phyloP scores from a whole-genome alignment of 2,329 filamentous ascomycete genomes.

The Sporothrix luriei region DNA sequence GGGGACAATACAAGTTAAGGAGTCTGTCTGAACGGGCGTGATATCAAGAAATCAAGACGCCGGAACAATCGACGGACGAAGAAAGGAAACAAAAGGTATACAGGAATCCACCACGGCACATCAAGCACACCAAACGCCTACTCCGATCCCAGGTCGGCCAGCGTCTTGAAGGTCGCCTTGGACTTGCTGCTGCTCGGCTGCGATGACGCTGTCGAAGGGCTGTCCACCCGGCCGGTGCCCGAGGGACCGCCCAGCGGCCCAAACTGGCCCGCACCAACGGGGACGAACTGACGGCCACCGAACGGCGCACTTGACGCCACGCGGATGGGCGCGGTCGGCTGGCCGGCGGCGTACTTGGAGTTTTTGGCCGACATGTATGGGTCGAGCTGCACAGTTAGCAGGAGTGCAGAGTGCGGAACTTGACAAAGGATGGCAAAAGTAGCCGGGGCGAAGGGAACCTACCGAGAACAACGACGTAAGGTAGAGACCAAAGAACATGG shows the following conservation, averaged over 20 bases:
- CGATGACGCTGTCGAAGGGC: neutral
- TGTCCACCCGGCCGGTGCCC: neutral
- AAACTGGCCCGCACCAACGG: neutral
- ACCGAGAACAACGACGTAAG: conserved; percentile 63
- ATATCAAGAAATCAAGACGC: neutral
- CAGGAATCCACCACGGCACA: neutral
- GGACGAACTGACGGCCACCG: conserved; percentile 30
- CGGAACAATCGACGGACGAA: neutral
- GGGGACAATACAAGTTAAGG: neutral
- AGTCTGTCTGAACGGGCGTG: neutral
- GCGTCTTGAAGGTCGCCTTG: conserved; percentile 52
- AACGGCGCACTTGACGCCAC: conserved; percentile 8
- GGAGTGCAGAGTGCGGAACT: too few species aligned
- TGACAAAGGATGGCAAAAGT: too few species aligned
- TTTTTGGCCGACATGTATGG: conserved; percentile 63
- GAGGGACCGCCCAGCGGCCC: neutral
- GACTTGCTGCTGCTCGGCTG: conserved; percentile 36
- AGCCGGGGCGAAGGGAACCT: conserved; percentile 40
- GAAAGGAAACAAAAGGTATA: neutral
- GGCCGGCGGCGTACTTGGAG: conserved; percentile 61
- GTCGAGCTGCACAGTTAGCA: conserved; percentile 52
- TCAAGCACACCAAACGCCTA: neutral
- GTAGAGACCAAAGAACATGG: conserved; percentile 63
- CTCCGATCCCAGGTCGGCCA: conserved; percentile 54
- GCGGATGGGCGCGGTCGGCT: conserved; percentile 36